Evolutionary conservation across 2,329 filamentous ascomycete species (phyloP).

Genomic region (Mycosphaerella arachidis): DNA sequence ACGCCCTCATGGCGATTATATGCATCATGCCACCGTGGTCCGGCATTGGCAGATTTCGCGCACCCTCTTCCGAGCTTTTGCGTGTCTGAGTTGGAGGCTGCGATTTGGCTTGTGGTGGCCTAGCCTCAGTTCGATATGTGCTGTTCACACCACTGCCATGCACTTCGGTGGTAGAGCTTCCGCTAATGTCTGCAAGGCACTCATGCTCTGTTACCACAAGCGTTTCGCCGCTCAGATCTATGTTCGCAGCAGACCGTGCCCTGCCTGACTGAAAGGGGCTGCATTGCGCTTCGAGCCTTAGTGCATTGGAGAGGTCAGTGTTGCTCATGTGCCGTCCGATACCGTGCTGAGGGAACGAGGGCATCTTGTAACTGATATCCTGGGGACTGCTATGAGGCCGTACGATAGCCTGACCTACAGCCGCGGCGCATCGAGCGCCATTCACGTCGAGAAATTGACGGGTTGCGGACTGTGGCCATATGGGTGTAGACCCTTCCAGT

Average conservation of each 20-base stretch:
- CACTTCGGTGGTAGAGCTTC: background rate
- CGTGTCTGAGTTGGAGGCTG: background rate
- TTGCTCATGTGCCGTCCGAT: background rate
- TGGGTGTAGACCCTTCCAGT: conserved; percentile 25
- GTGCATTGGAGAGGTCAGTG: background rate
- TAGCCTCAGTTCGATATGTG: background rate
- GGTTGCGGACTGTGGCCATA: background rate
- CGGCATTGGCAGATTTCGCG: background rate
- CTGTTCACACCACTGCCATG: background rate
- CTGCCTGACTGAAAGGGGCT: too few species aligned
- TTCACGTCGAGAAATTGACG: background rate
- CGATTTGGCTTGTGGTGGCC: too few species aligned
- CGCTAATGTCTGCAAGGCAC: background rate
- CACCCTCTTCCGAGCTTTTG: background rate
- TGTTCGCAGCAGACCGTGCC: background rate
- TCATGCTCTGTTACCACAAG: background rate
- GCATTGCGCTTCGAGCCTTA: background rate
- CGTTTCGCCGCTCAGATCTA: background rate
- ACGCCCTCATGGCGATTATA: conserved; percentile 33
- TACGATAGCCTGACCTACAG: conserved; percentile 13
- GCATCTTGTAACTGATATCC: conserved; percentile 9
- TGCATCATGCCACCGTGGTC: conserved; percentile 22
- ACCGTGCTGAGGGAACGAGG: background rate
- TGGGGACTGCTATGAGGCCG: conserved; percentile 23
- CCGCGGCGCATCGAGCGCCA: background rate